These are phyloP conservation scores for Acrocalymma vagum DNA, from an alignment of 2,329 filamentous ascomycete genomes.

Conservation along the genomic window DNA sequence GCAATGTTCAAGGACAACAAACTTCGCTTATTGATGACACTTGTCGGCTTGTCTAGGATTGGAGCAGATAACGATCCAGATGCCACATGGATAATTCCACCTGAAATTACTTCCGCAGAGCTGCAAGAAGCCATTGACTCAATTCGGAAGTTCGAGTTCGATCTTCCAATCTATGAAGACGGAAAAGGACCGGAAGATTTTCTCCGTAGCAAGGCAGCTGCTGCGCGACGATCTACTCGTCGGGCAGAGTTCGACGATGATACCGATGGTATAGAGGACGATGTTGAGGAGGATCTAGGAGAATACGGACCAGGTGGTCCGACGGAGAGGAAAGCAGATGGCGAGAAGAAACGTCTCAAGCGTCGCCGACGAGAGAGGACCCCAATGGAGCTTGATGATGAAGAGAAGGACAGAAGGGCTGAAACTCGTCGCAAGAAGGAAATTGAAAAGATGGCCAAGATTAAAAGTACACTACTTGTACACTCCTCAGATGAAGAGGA, in stretches of 20 bases:
- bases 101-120: slow-evolving; percentile 67
- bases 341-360: slow-evolving; percentile 63
- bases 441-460: slow-evolving; percentile 76
- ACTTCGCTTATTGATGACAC: slow-evolving; percentile 82
- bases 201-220: slow-evolving; percentile 74
- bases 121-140: slow-evolving; percentile 74
- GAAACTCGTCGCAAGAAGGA: slow-evolving; percentile 72
- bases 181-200: slow-evolving; percentile 78
- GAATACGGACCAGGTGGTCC: slow-evolving; percentile 75
- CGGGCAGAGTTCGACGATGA: slow-evolving; percentile 75
- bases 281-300: slow-evolving; percentile 63
- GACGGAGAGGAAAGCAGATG: slow-evolving; percentile 64
- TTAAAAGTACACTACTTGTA: slow-evolving; percentile 87
- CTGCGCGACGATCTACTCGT: slow-evolving; percentile 46
- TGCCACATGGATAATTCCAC: slow-evolving; percentile 80
- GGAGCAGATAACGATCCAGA: slow-evolving; percentile 76
- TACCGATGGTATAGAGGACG: slow-evolving; percentile 66
- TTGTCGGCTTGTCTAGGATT: slow-evolving; percentile 74
- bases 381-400: slow-evolving; percentile 68
- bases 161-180: slow-evolving; percentile 79
- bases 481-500: slow-evolving; percentile 86
- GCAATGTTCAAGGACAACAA: slow-evolving; percentile 91
- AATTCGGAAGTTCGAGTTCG: slow-evolving; percentile 81
- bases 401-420: slow-evolving; percentile 66
- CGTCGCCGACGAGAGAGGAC: slow-evolving; percentile 65